phyloP scores from a whole-genome alignment of 2,329 filamentous ascomycete species.

The Pyrenochaeta sp. region DNA sequence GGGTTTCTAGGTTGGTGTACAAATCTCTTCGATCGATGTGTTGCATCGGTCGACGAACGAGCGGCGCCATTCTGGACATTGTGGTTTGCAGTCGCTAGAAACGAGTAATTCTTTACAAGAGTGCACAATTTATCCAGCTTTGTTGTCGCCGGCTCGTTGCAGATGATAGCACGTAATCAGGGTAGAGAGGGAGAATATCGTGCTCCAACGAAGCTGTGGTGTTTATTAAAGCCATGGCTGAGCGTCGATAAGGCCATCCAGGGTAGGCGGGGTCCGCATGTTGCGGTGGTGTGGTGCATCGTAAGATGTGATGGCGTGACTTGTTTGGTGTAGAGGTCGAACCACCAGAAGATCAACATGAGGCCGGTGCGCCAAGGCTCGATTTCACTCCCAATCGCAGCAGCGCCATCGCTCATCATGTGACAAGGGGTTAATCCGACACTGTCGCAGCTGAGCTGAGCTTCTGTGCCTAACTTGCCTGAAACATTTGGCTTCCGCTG shows the following conservation, averaged over 20 bases:
- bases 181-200: not conserved
- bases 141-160: not conserved
- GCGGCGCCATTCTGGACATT: slow-evolving; percentile 31
- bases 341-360: slow-evolving; percentile 13
- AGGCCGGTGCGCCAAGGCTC: not conserved
- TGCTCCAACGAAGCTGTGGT: not conserved
- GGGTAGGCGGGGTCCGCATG: slow-evolving; percentile 2
- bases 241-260: slow-evolving; percentile 1
- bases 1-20: slow-evolving; percentile 73
- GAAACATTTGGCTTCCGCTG: too few species aligned
- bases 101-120: not conserved
- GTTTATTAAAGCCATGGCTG: slow-evolving; percentile 12
- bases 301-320: slow-evolving; percentile 35
- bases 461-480: too few species aligned
- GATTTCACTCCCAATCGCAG: not conserved
- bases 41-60: slow-evolving; percentile 51
- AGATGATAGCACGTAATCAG: not conserved
- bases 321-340: slow-evolving; percentile 15
- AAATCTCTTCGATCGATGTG: slow-evolving; percentile 76
- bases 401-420: not conserved
- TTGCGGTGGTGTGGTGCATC: slow-evolving; percentile 27
- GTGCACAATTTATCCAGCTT: not conserved
- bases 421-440: not conserved
- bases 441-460: too few species aligned
- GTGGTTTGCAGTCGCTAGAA: not conserved